Conservation (phyloP, 129 eudicot species). For the Chrysanthemum makinoi region DNA sequence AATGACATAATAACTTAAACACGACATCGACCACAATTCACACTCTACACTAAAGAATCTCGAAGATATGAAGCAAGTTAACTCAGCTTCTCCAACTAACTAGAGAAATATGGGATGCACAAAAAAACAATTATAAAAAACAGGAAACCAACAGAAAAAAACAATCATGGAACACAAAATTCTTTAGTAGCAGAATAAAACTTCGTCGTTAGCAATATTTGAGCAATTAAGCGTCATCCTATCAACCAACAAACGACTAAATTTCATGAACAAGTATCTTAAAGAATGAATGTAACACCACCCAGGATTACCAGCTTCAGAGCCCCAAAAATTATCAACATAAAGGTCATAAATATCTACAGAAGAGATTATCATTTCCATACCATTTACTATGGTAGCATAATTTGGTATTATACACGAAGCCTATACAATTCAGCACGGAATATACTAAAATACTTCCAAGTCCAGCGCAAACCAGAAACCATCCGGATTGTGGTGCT, state of each 20-base stretch:
- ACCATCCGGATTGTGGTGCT: not conserved
- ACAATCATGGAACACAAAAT: conserved; percentile 2
- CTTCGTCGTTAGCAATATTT: not conserved
- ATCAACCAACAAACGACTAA: not conserved
- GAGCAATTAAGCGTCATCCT: not conserved
- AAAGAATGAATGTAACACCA: not conserved
- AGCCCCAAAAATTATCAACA: not conserved
- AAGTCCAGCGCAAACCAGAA: not conserved
- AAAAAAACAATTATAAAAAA: not conserved
- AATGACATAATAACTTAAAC: not conserved
- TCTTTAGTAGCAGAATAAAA: conserved; percentile 1
- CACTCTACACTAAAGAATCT: not conserved
- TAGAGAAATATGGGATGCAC: not conserved
- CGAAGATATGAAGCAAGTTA: not conserved
- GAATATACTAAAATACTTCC: not conserved
- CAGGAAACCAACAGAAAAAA: not conserved
- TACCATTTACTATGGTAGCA: not conserved
- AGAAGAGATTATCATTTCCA: not conserved
- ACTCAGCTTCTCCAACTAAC: conserved; percentile 8
- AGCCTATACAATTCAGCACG: conserved; percentile 3
- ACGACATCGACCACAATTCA: conserved; percentile 7
- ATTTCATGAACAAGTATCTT: not conserved
- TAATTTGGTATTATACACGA: not conserved
- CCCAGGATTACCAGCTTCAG: conserved; percentile 3
- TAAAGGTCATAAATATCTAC: conserved; percentile 7